Base-by-base conservation (phyloP, 176 grass and related monocot species). In the Themeda triandra region DNA sequence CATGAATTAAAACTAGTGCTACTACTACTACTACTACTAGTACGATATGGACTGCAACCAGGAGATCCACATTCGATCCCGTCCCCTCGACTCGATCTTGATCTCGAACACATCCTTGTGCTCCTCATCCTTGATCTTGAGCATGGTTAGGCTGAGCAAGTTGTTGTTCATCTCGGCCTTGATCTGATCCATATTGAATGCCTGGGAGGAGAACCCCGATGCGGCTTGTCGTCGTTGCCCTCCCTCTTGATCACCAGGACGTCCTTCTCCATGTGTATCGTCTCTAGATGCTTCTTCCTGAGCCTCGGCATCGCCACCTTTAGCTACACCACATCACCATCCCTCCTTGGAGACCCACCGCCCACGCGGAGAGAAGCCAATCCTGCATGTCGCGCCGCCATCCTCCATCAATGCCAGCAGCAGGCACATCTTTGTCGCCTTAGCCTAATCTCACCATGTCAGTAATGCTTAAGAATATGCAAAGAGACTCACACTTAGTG, bases 101-200 rank as follows among this genome's bases (percentile, higher is more conserved):
- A 95, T 83, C n/a, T 90, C 78, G 76, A 90, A 84, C 4, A 90
- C 85, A 33, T 95, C 87, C 65, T 66, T 88, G 82, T 90, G 79
- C 75, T 95, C 90, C 82, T 84, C 88, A 14, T 85, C 15, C 86
- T 89, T 92, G 6, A 87, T 30, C 91, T 87, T 96, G 42, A 88
- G 93, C 59, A 95, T 49, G 28, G 84, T 84, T 10, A 36, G 2
- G 35, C 5, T 83, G 56, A 96, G 94, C 71, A 96, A 73, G 54
- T 90, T 90, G 29, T 92, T 92, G 82, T 90, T 95, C 93, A 90
- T 92, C 87, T 90, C 90, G 2, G 82, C 93, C 75, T 70, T 86
- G 78, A 92, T 92, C 90, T 79, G 44, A 63, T 95, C 88, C 85
- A 95, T 66, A 82, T 66, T 86, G 75, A 63, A 90, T 5, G 71